These are phyloP conservation scores for Claviceps africana DNA, from an alignment of 2,329 filamentous ascomycete genomes.

Conservation along the genomic window DNA sequence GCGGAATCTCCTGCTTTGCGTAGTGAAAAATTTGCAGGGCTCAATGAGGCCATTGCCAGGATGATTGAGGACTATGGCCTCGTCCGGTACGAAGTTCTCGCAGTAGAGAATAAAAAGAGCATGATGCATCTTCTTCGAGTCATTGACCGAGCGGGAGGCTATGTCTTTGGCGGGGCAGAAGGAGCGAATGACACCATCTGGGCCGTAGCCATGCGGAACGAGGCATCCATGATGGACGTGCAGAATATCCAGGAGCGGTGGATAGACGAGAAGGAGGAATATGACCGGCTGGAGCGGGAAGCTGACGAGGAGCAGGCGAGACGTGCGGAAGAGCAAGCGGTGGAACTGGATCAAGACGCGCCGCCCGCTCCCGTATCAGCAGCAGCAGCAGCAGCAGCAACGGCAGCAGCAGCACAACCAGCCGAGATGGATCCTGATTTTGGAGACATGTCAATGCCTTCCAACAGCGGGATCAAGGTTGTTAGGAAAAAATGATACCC, in stretches of 20 bases:
- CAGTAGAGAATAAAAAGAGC: constrained; percentile 90
- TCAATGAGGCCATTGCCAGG: constrained; percentile 77
- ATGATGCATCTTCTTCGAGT: constrained; percentile 87
- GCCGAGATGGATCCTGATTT: constrained; percentile 30
- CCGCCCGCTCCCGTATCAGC: constrained; percentile 9
- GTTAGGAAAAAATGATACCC: constrained; percentile 47
- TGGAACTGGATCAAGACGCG: constrained; percentile 21
- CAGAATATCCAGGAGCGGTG: constrained; percentile 90
- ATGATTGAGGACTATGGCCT: constrained; percentile 82
- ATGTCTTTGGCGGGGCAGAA: constrained; percentile 81
- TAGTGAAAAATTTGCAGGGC: constrained; percentile 62
- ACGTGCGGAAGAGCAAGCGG: constrained; percentile 22
- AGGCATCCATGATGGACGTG: constrained; percentile 61
- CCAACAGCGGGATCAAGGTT: constrained; percentile 57
- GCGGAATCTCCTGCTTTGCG: constrained; percentile 58
- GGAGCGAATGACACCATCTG: constrained; percentile 94
- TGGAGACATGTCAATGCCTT: constrained; percentile 36
- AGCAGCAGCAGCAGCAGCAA: no score
- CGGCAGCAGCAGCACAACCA: no score
- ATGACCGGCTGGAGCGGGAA: constrained; percentile 65
- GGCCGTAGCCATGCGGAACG: constrained; percentile 82
- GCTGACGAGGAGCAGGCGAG: constrained; percentile 64
- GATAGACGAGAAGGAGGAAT: constrained; percentile 80
- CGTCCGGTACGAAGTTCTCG: constrained; percentile 82
- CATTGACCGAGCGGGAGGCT: constrained; percentile 84